Base-by-base conservation (phyloP, 805 yeast genomes). In the Suhomyces canberraensis region DNA sequence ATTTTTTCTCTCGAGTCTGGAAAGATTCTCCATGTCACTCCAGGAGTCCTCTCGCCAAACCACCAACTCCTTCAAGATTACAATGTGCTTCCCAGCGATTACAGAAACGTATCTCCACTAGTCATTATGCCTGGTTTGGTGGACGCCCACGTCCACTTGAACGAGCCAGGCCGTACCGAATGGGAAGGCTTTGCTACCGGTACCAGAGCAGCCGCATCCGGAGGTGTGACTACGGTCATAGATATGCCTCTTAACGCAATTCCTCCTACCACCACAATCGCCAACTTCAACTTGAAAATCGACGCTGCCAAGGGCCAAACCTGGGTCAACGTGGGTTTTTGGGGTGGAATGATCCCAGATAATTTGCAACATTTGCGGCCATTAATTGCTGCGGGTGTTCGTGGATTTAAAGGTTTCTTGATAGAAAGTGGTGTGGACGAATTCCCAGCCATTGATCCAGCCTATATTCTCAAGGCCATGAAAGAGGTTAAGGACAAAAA, bases 161-260 rank as follows among this genome's bases (percentile, higher is more conserved):
- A 91, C 58, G 98, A 91, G 53, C 97, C 98, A 0, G 98, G 98
- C n/a, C 69, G 97, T 49, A 90, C 97, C 1, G 96, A 89, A 44
- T 90, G 98, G 98, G 98, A 90, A 61, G 98, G 98, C 1, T 90
- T 91, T 57, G 95, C 81, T n/a, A 84, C 95, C 0, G 98, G 98
- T 0, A 90, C 98, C 0, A 81, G 82, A 55, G 85, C 96, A 2
- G 97, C 97, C 0, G 95, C 95, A 0, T 73, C 90, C 9, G 98
- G 98, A 13, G 98, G 98, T 40, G 97, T 90, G 33, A 90, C 98
- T 16, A 89, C 96, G 0, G 95, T 90, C 14, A 75, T 90, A 14
- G 98, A 90, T 58, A 90, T 90, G 98, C 98, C 98, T 0, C 66
- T 90, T 54, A 90, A 90, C 60, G 96, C 96, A 3, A 81, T 90